Evolutionary conservation across 257 asterid genomes (phyloP), one percentile per base, ranked within the genome.

Genomic region (Fraxinus americana): DNA sequence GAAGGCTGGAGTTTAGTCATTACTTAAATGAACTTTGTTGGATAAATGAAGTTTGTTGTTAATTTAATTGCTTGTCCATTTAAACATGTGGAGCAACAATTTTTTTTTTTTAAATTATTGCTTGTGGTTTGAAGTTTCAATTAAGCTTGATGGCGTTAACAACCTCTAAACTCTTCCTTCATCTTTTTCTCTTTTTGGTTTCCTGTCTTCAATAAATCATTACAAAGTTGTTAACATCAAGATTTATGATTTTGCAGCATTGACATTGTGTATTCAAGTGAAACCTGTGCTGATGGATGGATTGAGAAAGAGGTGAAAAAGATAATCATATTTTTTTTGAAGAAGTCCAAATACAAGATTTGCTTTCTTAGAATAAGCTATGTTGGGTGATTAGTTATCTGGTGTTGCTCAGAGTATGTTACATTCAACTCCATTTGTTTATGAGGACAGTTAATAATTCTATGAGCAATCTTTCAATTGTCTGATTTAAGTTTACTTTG

Each of bases 221-320:
- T 45, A 71, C 71, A 10, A 70, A 25, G 70, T 74, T 54, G 45
- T 78, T 77, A 63, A 80, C 69, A 25, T 81, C 69, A 25, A 70
- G 73, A 43, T 65, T 75, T 85, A 57, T 81, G 21, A 48, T 81
- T 76, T 77, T 89, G 88, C 91, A 95, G 99, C 45, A 77, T 95
- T 73, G 99, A 95, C 86, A 66, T 93, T 34, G 90, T 95, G 68
- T 95, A 43, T 87, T 86, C 98, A 41, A 81, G 86, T 72, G 97
- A 93, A 88, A 91, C 98, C 77, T 91, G 94, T 77, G 99, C 98
- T 29, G 99, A 95, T 89, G 87, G 97, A 79, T 95, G 99, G 98
- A 95, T 95, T 71, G 99, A 95, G 91, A 93, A 93, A 87, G 99
- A 95, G 98, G 99, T 95, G 73, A 85, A 87, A 70, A 80, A 23